Evolutionary conservation across 208 protist genomes (phyloP).

Genomic region (Leishmania lainsoni): DNA sequence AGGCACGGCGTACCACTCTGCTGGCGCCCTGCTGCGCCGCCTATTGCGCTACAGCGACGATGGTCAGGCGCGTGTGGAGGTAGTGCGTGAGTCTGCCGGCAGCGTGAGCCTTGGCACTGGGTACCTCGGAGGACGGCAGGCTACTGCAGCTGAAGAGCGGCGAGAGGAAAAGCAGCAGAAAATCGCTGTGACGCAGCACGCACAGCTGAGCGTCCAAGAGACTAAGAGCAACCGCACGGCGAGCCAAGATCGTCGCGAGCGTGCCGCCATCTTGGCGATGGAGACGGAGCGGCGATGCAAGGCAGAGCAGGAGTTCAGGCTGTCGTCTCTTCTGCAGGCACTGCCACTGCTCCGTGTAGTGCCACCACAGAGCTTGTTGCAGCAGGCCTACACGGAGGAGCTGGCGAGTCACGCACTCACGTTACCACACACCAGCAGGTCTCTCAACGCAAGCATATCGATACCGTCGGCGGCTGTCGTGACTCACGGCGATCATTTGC

Average conservation of each 20-base stretch:
- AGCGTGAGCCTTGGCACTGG: background rate
- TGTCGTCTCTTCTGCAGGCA: conserved; percentile 19
- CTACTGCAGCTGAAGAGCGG: background rate
- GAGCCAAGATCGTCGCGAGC: conserved; percentile 23
- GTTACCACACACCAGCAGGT: background rate
- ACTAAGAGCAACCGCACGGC: background rate
- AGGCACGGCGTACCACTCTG: conserved; percentile 48
- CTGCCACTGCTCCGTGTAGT: conserved; percentile 37
- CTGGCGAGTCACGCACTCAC: background rate
- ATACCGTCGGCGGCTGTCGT: background rate
- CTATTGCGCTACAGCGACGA: conserved; percentile 32
- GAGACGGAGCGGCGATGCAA: conserved; percentile 27
- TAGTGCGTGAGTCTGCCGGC: conserved; percentile 22
- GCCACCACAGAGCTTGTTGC: conserved; percentile 31
- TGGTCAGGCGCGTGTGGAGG: conserved; percentile 28
- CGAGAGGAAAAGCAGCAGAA: background rate
- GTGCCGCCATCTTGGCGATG: conserved; percentile 11
- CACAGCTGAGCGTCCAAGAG: conserved; percentile 1
- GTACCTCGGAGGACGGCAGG: background rate
- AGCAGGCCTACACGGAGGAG: conserved; percentile 37
- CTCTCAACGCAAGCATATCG: background rate
- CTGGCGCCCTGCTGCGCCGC: conserved; percentile 42
- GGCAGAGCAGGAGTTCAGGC: conserved; percentile 28
- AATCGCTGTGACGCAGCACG: background rate
- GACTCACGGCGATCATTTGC: background rate